Evolutionary conservation across 495 filamentous ascomycete genomes (phyloP).

Genomic region (Penicillium ucsense): DNA sequence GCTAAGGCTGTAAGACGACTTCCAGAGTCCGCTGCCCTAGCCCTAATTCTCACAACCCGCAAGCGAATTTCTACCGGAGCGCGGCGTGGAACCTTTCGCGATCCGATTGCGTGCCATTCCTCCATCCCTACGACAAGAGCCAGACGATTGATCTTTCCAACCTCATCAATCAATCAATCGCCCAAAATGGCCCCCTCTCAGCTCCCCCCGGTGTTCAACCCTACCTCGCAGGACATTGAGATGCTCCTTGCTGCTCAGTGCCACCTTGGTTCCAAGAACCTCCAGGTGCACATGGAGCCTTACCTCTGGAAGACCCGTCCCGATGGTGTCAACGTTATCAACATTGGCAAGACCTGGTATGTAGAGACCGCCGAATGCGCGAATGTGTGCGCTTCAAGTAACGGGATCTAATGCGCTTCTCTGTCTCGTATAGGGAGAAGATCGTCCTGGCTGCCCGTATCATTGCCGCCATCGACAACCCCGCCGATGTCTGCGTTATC

Average conservation of each 20-base stretch:
- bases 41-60: conserved; percentile 34
- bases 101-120: conserved; percentile 26
- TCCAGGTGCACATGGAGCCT: conserved; percentile 98
- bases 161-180: conserved; percentile 43
- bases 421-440: conserved; percentile 73
- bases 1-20: neutral
- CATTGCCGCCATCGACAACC: conserved; percentile 98
- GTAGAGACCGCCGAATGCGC: conserved; percentile 12
- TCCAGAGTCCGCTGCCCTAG: conserved; percentile 22
- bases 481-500: conserved; percentile 96
- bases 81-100: conserved; percentile 24
- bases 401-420: conserved; percentile 17
- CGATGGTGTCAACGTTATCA: conserved; percentile 96
- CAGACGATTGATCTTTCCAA: conserved; percentile 45
- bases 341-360: conserved; percentile 99
- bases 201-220: conserved; percentile 83
- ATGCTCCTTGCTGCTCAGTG: conserved; percentile 94
- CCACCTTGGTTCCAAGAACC: conserved; percentile 97
- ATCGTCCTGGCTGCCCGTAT: conserved; percentile 96
- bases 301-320: conserved; percentile 99
- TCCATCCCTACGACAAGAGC: conserved; percentile 40
- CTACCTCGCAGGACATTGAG: conserved; percentile 87
- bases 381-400: neutral
- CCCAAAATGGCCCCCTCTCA: conserved; percentile 88
- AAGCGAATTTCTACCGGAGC: conserved; percentile 32